A percentile compares a stretch with the other conserved stretches of the same genome.
These are phyloP conservation scores for Globisporangium nunn DNA, from an alignment of 352 stramenopile genomes.

Conservation along the genomic window DNA sequence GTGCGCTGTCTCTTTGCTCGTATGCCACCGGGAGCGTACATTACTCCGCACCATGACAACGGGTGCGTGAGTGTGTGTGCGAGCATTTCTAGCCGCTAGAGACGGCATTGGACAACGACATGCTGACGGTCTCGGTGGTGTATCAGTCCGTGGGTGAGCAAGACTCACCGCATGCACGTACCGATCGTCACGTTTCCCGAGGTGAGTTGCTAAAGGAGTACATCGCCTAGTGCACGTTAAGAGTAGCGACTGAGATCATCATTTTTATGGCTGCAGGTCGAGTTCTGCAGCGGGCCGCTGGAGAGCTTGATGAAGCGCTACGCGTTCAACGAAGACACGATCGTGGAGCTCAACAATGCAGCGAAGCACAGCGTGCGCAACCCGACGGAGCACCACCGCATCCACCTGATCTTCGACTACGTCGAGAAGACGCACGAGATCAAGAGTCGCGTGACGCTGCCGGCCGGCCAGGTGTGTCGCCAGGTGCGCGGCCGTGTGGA, in stretches of 20 bases:
- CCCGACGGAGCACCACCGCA: conserved; percentile 62
- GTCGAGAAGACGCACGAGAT: conserved; percentile 49
- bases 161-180: conserved; percentile 92
- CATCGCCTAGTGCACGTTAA: neutral
- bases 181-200: conserved; percentile 83
- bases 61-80: conserved; percentile 26
- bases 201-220: conserved; percentile 4
- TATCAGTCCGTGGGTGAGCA: conserved; percentile 77
- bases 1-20: conserved; percentile 91
- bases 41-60: conserved; percentile 95
- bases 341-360: conserved; percentile 97
- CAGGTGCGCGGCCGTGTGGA: conserved; percentile 51
- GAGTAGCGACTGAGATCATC: neutral
- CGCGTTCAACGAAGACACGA: conserved; percentile 85
- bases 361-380: conserved; percentile 93
- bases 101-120: too few relatives aligned
- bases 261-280: conserved; percentile 13
- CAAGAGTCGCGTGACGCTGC: conserved; percentile 19
- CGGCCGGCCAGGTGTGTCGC: conserved; percentile 33
- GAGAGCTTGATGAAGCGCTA: conserved; percentile 48
- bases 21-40: conserved; percentile 89
- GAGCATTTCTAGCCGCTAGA: neutral
- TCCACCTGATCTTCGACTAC: conserved; percentile 98
- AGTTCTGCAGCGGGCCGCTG: conserved; percentile 61
- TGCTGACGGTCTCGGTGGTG: neutral